Evolutionary conservation across 2,329 filamentous ascomycete genomes (phyloP).

Genomic region (Botrytis elliptica): DNA sequence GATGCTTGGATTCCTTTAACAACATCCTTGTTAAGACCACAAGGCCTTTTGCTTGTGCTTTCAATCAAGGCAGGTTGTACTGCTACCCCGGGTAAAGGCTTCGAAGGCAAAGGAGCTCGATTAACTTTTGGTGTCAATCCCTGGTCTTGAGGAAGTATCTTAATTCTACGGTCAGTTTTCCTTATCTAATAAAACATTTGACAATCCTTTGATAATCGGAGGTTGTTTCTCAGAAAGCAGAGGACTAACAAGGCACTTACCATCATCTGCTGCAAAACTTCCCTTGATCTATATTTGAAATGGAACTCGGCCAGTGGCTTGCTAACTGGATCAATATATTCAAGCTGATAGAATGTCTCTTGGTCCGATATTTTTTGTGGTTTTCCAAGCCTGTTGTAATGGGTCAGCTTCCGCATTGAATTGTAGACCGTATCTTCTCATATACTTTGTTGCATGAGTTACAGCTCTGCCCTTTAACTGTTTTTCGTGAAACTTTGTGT

Average conservation of each 20-base stretch:
- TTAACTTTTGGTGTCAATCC: background rate
- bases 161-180: background rate
- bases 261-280: constrained; percentile 17
- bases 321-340: constrained; percentile 15
- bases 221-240: background rate
- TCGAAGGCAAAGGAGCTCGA: background rate
- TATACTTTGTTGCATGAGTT: constrained; percentile 16
- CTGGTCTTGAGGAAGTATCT: background rate
- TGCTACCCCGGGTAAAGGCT: background rate
- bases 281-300: constrained; percentile 23
- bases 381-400: background rate
- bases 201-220: background rate
- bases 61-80: background rate
- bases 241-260: background rate
- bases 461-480: constrained; percentile 11
- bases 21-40: background rate
- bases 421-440: background rate
- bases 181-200: background rate
- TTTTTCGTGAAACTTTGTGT: background rate
- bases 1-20: background rate
- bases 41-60: background rate
- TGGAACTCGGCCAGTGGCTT: constrained; percentile 19
- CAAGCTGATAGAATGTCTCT: constrained; percentile 13
- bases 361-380: background rate
- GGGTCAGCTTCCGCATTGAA: background rate